Base-by-base conservation (phyloP, 1,139 yeast species). In the Pneumocystis oryctolagi region DNA sequence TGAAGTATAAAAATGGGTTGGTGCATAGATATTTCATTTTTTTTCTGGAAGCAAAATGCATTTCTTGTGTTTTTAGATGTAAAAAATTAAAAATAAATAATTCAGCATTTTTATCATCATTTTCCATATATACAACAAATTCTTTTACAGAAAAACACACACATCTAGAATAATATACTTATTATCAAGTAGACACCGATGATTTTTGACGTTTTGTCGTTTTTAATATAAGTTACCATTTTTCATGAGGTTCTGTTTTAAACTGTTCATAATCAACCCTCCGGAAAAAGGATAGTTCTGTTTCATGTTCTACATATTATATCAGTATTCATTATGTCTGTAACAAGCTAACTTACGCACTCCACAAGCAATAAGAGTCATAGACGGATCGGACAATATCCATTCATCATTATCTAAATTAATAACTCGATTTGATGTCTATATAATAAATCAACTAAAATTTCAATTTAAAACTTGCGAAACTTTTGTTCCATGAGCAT, bases 371-470 rank as follows among this genome's bases (percentile, higher is more conserved):
- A 76, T 76, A 62, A 89, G 78, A 3, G 78, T 74, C 69, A 77
- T 79, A 16, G 74, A 74, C 2, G 73, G 78, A 1, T 70, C 68
- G 66, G 92, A 74, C 2, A 92, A 74, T 2, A 87, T 77, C 90
- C 94, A 86, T 65, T 81, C 84, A 4, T 81, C 83, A 70, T 86
- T 83, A 39, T 89, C 96, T 73, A 92, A 82, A 73, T 92, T 92
- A 66, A 94, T 87, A 61, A 89, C 95, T 68, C 92, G 78, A 71
- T 92, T 89, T 84, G 89, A 87, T 1, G 97, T 88, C 75, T 67
- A 59, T 25, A 58, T 20, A 34, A 16, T 25, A 37, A 12, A 14
- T 47, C 9, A 37, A 25, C 18, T 53, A 59, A n/a, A 16, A 4
- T 20, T 20, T n/a, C n/a, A n/a, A 8, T 60, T 12, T 59, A 34